These are phyloP conservation scores for Aspergillus taichungensis DNA, from an alignment of 495 filamentous ascomycete species.

Conservation along the genomic window DNA sequence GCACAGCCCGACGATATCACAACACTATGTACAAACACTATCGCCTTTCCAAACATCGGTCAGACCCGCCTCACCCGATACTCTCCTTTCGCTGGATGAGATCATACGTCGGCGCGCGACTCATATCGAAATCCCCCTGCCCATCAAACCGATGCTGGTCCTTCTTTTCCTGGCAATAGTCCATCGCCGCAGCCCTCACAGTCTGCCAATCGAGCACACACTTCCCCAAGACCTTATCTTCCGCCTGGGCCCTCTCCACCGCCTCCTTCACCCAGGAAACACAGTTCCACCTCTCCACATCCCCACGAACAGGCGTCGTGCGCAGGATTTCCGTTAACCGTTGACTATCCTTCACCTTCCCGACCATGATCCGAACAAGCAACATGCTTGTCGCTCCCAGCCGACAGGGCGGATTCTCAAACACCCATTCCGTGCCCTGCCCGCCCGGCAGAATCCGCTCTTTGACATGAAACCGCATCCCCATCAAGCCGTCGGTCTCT, in stretches of 20 bases:
- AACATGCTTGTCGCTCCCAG: slow-evolving; percentile 21
- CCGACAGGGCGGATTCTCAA: slow-evolving; percentile 17
- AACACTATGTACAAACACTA: no score
- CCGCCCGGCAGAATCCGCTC: slow-evolving; percentile 1
- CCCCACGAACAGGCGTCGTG: slow-evolving; percentile 22
- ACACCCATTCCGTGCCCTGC: slow-evolving; percentile 21
- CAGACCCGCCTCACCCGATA: slow-evolving; percentile 4
- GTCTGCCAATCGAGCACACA: slow-evolving; percentile 23
- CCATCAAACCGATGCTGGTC: slow-evolving; percentile 28
- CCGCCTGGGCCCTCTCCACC: slow-evolving; percentile 17
- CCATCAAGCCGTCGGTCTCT: slow-evolving; percentile 13
- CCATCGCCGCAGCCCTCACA: slow-evolving; percentile 21
- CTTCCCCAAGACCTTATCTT: slow-evolving; percentile 28
- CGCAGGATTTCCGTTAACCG: slow-evolving; percentile 22
- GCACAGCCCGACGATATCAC: no score
- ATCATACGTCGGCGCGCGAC: slow-evolving; percentile 24
- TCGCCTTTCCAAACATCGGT: no score
- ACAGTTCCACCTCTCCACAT: slow-evolving; percentile 30
- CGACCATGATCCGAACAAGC: slow-evolving; percentile 37
- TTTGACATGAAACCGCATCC: slow-evolving; percentile 27
- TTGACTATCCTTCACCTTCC: slow-evolving; percentile 28
- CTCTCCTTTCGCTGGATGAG: slow-evolving; percentile 25
- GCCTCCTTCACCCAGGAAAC: slow-evolving; percentile 35
- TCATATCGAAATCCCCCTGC: slow-evolving; percentile 15
- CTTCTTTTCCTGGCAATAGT: slow-evolving; percentile 29